Conservation (phyloP, 1,284 basidiomycete genomes). For the Ganoderma boninense region DNA sequence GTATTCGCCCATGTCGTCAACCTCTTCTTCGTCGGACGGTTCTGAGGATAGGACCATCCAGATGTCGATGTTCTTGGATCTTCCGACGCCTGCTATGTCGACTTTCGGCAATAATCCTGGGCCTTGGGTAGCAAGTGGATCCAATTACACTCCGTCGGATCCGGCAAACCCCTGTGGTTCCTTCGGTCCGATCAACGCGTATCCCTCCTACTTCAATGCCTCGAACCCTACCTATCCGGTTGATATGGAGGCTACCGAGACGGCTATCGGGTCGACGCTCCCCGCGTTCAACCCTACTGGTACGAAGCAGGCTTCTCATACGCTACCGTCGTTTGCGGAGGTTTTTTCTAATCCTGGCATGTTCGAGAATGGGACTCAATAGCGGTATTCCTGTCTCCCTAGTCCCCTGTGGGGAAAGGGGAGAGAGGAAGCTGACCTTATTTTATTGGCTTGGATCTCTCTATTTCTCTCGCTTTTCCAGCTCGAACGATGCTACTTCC, state of each 20-base stretch:
- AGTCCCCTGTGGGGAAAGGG: constrained; percentile 38
- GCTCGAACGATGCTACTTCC: constrained; percentile 26
- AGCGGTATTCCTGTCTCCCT: constrained; percentile 36
- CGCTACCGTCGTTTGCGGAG: constrained; percentile 31
- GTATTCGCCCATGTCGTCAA: constrained; percentile 42
- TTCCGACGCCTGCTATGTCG: constrained; percentile 34
- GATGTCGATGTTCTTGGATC: constrained; percentile 39
- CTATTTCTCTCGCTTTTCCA: constrained; percentile 18
- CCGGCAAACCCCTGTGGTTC: constrained; percentile 26
- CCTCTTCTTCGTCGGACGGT: constrained; percentile 43
- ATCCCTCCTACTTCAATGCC: constrained; percentile 11
- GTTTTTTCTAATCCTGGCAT: constrained; percentile 29
- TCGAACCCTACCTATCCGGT: constrained; percentile 12
- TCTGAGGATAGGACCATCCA: constrained; percentile 43
- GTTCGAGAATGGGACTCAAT: constrained; percentile 26
- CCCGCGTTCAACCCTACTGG: constrained; percentile 14
- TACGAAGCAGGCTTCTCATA: constrained; percentile 14
- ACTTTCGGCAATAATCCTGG: constrained; percentile 26
- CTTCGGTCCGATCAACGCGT: constrained; percentile 1
- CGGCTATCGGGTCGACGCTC: constrained; percentile 15
- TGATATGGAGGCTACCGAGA: constrained; percentile 15
- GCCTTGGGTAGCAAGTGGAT: constrained; percentile 28
- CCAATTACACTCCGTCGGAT: constrained; percentile 23
- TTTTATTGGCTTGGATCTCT: constrained; percentile 29
- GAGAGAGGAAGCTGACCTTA: constrained; percentile 33